Evolutionary conservation across 1,284 basidiomycete species (phyloP).

Genomic region (Tremellales sp.): DNA sequence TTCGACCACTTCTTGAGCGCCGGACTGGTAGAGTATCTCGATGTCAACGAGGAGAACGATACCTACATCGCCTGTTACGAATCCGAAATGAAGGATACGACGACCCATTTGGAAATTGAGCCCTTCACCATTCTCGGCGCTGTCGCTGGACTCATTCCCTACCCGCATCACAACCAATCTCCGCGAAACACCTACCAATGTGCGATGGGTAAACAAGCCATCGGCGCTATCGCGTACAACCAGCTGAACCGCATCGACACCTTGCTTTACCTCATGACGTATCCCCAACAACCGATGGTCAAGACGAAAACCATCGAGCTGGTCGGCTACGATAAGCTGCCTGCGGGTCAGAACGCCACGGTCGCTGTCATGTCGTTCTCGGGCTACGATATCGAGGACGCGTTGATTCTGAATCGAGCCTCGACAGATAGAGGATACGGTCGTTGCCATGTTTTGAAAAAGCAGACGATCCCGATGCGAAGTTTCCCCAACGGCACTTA

Average conservation of each 20-base stretch:
- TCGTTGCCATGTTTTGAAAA: conserved; percentile 93
- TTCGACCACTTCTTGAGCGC: conserved; percentile 94
- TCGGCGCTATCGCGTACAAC: conserved; percentile 98
- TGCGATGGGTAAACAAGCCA: conserved; percentile 99
- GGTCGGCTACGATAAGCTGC: conserved; percentile 92
- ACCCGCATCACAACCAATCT: conserved; percentile 99
- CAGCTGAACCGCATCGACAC: conserved; percentile 98
- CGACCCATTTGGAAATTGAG: conserved; percentile 97
- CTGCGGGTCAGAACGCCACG: conserved; percentile 97
- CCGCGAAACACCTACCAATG: conserved; percentile 99
- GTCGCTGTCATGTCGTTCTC: conserved; percentile 99
- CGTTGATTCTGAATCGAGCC: conserved; percentile 90
- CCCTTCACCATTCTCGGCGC: conserved; percentile 97
- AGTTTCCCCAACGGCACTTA: conserved; percentile 98
- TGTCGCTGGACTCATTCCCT: conserved; percentile 96
- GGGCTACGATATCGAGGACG: conserved; percentile 99
- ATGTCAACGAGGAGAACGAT: conserved; percentile 99
- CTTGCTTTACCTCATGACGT: conserved; percentile 96
- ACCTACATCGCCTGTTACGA: conserved; percentile 96
- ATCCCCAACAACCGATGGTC: conserved; percentile 99
- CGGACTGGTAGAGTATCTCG: conserved; percentile 98
- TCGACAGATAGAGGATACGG: conserved; percentile 97
- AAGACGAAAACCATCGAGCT: conserved; percentile 98
- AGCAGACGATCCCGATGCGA: conserved; percentile 88
- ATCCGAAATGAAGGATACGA: conserved; percentile 70